Conservation (phyloP, 2,329 filamentous ascomycete species). For the Aspergillus oerlinghausenensis region DNA sequence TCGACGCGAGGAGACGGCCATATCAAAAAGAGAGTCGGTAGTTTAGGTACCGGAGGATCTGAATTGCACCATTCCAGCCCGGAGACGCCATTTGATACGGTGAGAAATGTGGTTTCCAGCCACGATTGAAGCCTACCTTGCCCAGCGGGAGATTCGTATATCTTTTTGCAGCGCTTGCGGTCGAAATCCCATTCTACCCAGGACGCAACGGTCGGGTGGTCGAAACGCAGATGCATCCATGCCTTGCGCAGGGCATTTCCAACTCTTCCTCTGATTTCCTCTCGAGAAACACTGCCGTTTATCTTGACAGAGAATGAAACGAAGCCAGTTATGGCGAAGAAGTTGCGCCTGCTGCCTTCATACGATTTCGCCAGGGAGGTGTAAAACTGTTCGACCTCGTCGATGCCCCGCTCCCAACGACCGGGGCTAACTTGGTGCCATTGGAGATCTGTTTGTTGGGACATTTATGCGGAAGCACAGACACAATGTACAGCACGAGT, state of each 20-base stretch:
- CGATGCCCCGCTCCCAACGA: conserved; percentile 27
- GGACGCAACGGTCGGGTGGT: conserved; percentile 22
- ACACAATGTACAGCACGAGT: no score
- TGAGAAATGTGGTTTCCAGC: conserved; percentile 15
- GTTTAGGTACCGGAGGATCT: conserved; percentile 19
- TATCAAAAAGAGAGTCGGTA: conserved; percentile 22
- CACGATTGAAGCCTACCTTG: conserved; percentile 6
- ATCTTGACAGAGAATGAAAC: conserved; percentile 20
- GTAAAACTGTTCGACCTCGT: conserved; percentile 43
- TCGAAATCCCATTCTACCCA: conserved; percentile 15
- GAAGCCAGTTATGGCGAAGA: conserved; percentile 42
- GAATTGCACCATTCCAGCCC: conserved; percentile 23
- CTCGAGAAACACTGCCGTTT: not conserved
- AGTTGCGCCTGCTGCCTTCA: conserved; percentile 36
- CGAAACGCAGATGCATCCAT: conserved; percentile 20
- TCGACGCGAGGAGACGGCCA: not conserved
- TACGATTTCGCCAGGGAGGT: conserved; percentile 32
- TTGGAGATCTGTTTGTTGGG: not conserved
- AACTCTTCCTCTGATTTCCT: not conserved
- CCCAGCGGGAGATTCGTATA: conserved; percentile 13
- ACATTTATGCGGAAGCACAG: not conserved
- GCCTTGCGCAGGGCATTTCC: conserved; percentile 14
- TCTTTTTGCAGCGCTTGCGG: conserved; percentile 16
- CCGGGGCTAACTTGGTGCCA: conserved; percentile 6
- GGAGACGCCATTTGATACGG: conserved; percentile 9